Percentiles rank a stretch among this genome's conserved stretches.
Evolutionary conservation across 2,329 filamentous ascomycete species (phyloP).

Genomic region (Fusarium verticillioides): DNA sequence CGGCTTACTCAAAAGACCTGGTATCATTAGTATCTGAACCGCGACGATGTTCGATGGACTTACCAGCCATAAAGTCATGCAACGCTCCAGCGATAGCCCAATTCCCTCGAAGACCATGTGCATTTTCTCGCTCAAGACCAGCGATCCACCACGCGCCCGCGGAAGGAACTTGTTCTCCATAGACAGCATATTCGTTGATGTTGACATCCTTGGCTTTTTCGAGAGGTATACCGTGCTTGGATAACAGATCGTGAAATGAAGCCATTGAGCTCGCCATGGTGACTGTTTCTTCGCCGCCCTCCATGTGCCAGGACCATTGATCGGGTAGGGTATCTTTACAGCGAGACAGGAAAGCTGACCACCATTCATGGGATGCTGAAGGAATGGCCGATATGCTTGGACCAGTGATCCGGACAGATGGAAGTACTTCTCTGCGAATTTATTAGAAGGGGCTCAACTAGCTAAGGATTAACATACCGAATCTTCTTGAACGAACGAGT

Average conservation of each 20-base stretch:
- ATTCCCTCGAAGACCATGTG: conserved; percentile 57
- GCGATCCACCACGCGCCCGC: conserved; percentile 58
- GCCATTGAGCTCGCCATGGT: neutral
- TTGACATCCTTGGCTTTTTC: conserved; percentile 49
- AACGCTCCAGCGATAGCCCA: conserved; percentile 55
- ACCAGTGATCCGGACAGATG: neutral
- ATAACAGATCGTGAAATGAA: neutral
- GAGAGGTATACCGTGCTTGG: conserved; percentile 6
- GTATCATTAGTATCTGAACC: rapidly evolving
- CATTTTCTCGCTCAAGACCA: conserved; percentile 57
- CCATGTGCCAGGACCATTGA: conserved; percentile 31
- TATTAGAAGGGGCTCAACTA: rapidly evolving
- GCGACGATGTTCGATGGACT: rapidly evolving
- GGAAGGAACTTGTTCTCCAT: conserved; percentile 54
- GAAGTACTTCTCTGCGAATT: neutral
- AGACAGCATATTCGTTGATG: conserved; percentile 61
- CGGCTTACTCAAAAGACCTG: conserved; percentile 16
- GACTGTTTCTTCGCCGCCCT: neutral
- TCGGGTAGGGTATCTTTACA: neutral
- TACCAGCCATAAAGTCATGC: conserved; percentile 56
- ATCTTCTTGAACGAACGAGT: conserved; percentile 26
- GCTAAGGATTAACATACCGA: neutral
- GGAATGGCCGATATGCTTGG: conserved; percentile 18
- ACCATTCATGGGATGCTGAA: conserved; percentile 7
- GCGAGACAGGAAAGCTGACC: conserved; percentile 1